Percentiles rank a stretch among this genome's conserved stretches.
phyloP scores from a whole-genome alignment of 768 basidiomycete genomes.

The Lentinula sp. region DNA sequence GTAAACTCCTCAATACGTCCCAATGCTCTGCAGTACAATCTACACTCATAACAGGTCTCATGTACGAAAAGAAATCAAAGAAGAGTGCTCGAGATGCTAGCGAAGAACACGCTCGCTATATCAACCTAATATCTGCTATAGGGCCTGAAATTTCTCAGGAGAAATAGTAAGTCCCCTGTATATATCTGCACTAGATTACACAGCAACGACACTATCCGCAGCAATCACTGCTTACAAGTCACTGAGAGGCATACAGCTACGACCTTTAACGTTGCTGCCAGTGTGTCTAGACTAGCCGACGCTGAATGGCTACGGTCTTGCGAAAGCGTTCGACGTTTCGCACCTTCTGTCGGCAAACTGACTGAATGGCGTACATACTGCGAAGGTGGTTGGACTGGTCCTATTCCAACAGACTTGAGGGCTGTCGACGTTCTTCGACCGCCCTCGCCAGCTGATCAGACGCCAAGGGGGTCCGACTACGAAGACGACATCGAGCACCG shows the following conservation, averaged over 20 bases:
- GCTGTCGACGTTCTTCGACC: conserved; percentile 16
- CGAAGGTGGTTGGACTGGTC: conserved; percentile 68
- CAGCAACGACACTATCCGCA: conserved; percentile 17
- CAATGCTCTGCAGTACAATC: neutral
- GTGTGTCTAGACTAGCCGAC: conserved; percentile 67
- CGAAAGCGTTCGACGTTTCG: conserved; percentile 63
- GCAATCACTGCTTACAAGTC: conserved; percentile 61
- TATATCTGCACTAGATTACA: neutral
- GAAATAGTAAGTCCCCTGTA: conserved; percentile 55
- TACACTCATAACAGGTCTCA: conserved; percentile 40
- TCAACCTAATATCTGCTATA: conserved; percentile 62
- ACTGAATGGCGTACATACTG: conserved; percentile 71
- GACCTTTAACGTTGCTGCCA: conserved; percentile 57
- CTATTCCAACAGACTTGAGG: conserved; percentile 38
- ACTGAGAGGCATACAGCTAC: conserved; percentile 55
- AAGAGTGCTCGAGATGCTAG: conserved; percentile 58
- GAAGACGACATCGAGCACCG: neutral
- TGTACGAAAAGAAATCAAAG: conserved; percentile 78
- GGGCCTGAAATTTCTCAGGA: conserved; percentile 78
- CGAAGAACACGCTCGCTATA: conserved; percentile 76
- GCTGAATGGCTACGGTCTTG: conserved; percentile 71
- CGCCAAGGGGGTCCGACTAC: neutral
- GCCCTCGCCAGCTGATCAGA: conserved; percentile 2
- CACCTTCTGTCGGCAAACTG: conserved; percentile 62
- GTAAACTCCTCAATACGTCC: neutral